Base-by-base conservation (phyloP, 2,329 filamentous ascomycete species). In the Phyllosticta citriasiana region DNA sequence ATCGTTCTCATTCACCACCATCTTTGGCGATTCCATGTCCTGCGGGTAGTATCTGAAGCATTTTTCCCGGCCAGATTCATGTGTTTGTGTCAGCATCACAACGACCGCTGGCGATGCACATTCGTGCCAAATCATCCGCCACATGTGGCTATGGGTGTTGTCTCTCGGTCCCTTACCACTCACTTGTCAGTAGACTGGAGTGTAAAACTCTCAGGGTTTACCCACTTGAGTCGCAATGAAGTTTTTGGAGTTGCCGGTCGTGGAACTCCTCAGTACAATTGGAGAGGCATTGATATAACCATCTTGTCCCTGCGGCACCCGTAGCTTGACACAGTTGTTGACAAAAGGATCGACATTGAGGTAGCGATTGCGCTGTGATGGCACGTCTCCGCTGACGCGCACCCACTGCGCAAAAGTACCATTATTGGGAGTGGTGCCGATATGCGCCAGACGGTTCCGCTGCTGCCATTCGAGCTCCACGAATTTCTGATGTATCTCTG, bases 81-180 rank as follows among this genome's bases (percentile, higher is more conserved):
- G 82, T 26, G 91, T 93, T 71, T 91, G 90, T 2, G 93, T 99
- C 64, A 99, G 83, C 89, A 97, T 97, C 62, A 97, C 87, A 59
- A 97, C 87, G 61, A 97, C 90, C 1, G 85, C 91, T 1, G 76
- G 73, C 27, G 70, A 71, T 2, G 88, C 84, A n/a, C 80, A 84
- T 73, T 95, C 90, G 69, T 95, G 87, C 72, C 89, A 89, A 40
- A 97, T 80, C 94, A 99, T 99, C 70, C 94, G 89, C 89, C 93
- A 99, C 66, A 96, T 89, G 70, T 96, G 91, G 66, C 86, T 84
- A 60, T 88, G 81, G 16, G 88, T 89, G 26, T 84, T 83, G 63
- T 80, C 74, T 69, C 92, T 96, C 5, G 94, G 94, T 0, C 94
- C 94, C 77, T 86, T 70, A 12, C 19, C 24, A 58, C 30, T 27